Conservation (phyloP, 2,329 filamentous ascomycete species). For the Aureobasidium sp. region DNA sequence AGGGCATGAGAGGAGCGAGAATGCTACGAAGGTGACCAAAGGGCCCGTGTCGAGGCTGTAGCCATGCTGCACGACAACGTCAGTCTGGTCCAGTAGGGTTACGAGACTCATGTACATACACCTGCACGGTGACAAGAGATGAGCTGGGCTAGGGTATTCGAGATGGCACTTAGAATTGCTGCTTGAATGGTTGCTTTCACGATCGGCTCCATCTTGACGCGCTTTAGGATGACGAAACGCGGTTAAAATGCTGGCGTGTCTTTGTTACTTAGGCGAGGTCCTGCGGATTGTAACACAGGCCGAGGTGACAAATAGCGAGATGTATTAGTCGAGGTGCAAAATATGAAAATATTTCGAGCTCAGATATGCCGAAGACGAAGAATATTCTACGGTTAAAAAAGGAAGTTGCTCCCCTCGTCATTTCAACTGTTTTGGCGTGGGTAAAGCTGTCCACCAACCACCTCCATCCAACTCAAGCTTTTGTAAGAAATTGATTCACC, state of each 20-base stretch:
- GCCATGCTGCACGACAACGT: slow-evolving; percentile 40
- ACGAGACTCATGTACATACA: slow-evolving; percentile 35
- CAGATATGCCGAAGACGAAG: neutral
- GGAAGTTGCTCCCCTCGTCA: slow-evolving; percentile 1
- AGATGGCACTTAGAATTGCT: slow-evolving; percentile 56
- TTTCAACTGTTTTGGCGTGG: neutral
- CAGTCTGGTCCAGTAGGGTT: slow-evolving; percentile 11
- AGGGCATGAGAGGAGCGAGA: slow-evolving; percentile 64
- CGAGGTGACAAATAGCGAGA: neutral
- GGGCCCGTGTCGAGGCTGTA: slow-evolving; percentile 59
- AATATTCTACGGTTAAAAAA: neutral
- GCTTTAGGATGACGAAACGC: slow-evolving; percentile 4
- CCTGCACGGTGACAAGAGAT: slow-evolving; percentile 56
- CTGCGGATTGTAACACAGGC: neutral
- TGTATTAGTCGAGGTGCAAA: neutral
- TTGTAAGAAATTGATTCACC: neutral
- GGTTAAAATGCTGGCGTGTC: neutral
- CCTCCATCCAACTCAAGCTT: neutral
- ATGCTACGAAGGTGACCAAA: slow-evolving; percentile 70
- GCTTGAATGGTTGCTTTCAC: slow-evolving; percentile 58
- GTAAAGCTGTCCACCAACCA: neutral
- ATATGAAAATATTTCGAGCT: neutral
- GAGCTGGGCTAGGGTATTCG: slow-evolving; percentile 67
- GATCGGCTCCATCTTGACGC: slow-evolving; percentile 37
- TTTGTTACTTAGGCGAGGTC: neutral